Percentiles rank a stretch among this genome's conserved stretches.
Evolutionary conservation across 2,329 filamentous ascomycete species (phyloP).

Genomic region (Paecilomyces formosus): DNA sequence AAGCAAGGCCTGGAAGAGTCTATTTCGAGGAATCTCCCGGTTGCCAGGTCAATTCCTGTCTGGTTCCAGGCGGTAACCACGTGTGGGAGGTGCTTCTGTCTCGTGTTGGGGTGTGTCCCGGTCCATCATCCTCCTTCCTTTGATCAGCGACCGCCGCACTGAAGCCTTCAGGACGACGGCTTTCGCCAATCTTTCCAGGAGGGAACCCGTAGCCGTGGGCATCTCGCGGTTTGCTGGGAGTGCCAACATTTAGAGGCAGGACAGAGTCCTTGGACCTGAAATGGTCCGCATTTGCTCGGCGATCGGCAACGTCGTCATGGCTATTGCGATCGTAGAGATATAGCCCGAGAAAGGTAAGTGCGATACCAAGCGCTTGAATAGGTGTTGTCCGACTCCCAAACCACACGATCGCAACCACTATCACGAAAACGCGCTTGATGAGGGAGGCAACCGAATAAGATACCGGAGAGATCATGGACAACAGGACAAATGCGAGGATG

Average conservation of each 20-base stretch:
- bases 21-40: constrained; percentile 31
- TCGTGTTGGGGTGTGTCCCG: constrained; percentile 33
- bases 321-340: constrained; percentile 94
- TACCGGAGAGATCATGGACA: constrained; percentile 90
- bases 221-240: constrained; percentile 28
- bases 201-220: constrained; percentile 31
- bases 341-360: constrained; percentile 80
- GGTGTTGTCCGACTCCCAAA: constrained; percentile 83
- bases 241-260: constrained; percentile 53
- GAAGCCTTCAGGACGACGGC: constrained; percentile 11
- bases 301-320: constrained; percentile 80
- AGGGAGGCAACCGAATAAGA: constrained; percentile 94
- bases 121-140: constrained; percentile 41
- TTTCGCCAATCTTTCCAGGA: constrained; percentile 13
- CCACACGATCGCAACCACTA: constrained; percentile 91
- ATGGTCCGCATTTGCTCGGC: constrained; percentile 58
- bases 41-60: constrained; percentile 78
- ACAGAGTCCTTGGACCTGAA: constrained; percentile 57
- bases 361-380: constrained; percentile 77
- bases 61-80: constrained; percentile 73
- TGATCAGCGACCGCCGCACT: constrained; percentile 13
- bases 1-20: constrained; percentile 3
- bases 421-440: constrained; percentile 96
- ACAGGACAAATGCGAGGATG: constrained; percentile 83
- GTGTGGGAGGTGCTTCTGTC: constrained; percentile 31